These are phyloP conservation scores for Kluyveromyces starmeri DNA, from an alignment of 805 yeast genomes.

Conservation along the genomic window DNA sequence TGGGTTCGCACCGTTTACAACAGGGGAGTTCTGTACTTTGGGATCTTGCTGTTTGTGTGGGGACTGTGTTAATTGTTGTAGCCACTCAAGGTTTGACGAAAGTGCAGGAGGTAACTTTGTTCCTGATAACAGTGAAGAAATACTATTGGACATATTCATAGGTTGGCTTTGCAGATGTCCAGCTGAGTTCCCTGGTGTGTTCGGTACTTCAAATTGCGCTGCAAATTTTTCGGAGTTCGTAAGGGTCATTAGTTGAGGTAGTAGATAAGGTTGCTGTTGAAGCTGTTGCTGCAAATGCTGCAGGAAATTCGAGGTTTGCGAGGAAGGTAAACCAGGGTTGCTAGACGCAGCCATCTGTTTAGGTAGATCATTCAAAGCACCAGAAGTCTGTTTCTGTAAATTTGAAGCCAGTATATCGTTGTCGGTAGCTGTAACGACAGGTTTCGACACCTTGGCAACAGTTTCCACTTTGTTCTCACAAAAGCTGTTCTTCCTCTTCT, in stretches of 20 bases:
- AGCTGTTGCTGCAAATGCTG: constrained; percentile 19
- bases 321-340: constrained; percentile 12
- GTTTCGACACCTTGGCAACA: not conserved
- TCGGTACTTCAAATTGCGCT: constrained; percentile 13
- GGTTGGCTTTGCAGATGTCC: constrained; percentile 12
- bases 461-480: not conserved
- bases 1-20: constrained; percentile 9
- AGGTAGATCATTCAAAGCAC: constrained; percentile 2
- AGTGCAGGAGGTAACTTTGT: constrained; percentile 10
- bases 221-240: constrained; percentile 24
- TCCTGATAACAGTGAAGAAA: constrained; percentile 21
- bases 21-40: constrained; percentile 4
- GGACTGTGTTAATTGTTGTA: constrained; percentile 16
- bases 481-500: constrained; percentile 14
- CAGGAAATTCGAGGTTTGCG: constrained; percentile 14
- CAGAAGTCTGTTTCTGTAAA: constrained; percentile 7
- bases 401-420: not conserved
- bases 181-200: constrained; percentile 13
- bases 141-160: constrained; percentile 22
- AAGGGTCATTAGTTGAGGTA: constrained; percentile 24
- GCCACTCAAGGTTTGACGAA: constrained; percentile 8
- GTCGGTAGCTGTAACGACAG: not conserved
- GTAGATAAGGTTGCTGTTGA: constrained; percentile 21
- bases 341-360: not conserved
- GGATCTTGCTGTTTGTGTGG: constrained; percentile 9